A percentile compares a stretch with the other conserved stretches of the same genome.
These are phyloP conservation scores for Basipetospora sp. DNA, from an alignment of 2,329 filamentous ascomycete genomes.

Conservation along the genomic window DNA sequence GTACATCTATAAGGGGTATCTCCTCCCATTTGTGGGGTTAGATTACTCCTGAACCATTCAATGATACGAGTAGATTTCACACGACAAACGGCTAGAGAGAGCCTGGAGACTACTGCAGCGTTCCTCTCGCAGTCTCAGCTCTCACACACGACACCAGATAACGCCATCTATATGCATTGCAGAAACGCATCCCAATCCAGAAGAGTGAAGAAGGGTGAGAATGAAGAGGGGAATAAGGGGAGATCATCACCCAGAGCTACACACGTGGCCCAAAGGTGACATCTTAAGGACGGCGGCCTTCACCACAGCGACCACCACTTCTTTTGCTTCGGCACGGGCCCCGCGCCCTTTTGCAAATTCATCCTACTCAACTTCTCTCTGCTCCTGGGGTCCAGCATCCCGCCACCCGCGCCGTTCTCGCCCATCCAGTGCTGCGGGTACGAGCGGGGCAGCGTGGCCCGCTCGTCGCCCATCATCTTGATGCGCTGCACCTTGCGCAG, in stretches of 20 bases:
- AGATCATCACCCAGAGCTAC: neutral
- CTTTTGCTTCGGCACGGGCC: constrained; percentile 18
- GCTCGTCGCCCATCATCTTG: constrained; percentile 53
- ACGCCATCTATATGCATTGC: constrained; percentile 7
- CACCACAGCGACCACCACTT: constrained; percentile 12
- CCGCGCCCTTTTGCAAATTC: constrained; percentile 29
- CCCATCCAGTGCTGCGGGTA: constrained; percentile 17
- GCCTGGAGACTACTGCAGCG: no score
- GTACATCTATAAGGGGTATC: no score
- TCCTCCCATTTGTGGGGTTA: no score
- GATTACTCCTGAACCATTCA: no score
- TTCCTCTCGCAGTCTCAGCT: neutral
- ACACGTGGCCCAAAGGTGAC: neutral
- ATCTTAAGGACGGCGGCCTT: neutral
- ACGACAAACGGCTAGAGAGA: no score
- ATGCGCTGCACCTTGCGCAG: constrained; percentile 76
- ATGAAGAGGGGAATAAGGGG: neutral
- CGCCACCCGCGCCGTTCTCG: constrained; percentile 34
- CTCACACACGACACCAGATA: neutral
- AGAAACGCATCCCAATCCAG: neutral
- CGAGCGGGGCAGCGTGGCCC: constrained; percentile 22
- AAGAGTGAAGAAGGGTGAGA: neutral
- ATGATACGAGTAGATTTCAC: no score
- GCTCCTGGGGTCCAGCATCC: constrained; percentile 37
- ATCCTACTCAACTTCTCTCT: constrained; percentile 39